Base-by-base conservation (phyloP, 495 filamentous ascomycete genomes). In the Trichoderma reesei region DNA sequence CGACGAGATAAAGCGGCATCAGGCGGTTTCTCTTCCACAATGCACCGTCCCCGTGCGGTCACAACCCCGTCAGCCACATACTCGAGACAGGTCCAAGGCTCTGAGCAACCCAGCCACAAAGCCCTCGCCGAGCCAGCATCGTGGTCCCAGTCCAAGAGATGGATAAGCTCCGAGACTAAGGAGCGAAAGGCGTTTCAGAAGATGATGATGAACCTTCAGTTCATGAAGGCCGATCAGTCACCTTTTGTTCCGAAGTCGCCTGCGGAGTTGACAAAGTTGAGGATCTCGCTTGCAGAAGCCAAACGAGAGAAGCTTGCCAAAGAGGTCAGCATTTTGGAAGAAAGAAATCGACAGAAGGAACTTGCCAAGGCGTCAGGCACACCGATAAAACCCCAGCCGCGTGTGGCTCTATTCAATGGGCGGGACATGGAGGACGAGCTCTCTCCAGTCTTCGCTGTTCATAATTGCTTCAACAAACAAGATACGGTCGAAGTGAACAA, bases 91-190 rank as follows among this genome's bases (percentile, higher is more conserved):
- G 10, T 20, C 9, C 51, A 56, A 14, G 51, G 5, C 6, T 13
- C 31, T 7, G 10, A 56, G 33, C 33, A 26, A 34, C 26, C 51
- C 5, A 8, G 11, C 48, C 11, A 56, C 3, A 56, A 61, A 41
- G 41, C 16, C 3, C 16, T 14, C 4, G 16, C 59, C 16, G 59
- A 61, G 18, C 20, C 33, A 3, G 61, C 38, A n/a, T 63, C 41
- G 4, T 63, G 61, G 61, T 63, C 61, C 7, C 61, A 63, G 10
- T 63, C 61, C n/a, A 63, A 63, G 61, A 46, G 61, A 63, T 63
- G 61, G 61, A 8, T 63, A 9, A 63, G 61, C 61, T 34, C 20
- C 6, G 61, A 46, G n/a, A 63, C 41, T 14, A 63, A 46, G 34
- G 61, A 63, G 41, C 61, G 61, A 10, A 31, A 18, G 10, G 41